A percentile compares a stretch with the other conserved stretches of the same genome.
These are phyloP conservation scores for Pisolithus orientalis DNA, from an alignment of 768 basidiomycete species.

Conservation along the genomic window DNA sequence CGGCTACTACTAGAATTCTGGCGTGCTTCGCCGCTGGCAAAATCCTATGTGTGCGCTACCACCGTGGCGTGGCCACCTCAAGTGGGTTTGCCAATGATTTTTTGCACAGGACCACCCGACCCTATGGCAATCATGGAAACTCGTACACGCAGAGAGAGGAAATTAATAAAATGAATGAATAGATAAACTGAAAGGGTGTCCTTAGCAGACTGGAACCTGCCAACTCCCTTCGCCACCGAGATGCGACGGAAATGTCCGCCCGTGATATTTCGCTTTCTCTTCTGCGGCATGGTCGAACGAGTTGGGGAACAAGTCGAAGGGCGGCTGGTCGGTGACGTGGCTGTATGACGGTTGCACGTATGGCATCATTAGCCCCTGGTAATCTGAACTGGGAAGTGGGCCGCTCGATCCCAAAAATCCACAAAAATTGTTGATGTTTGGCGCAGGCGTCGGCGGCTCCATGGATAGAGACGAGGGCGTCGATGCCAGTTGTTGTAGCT, in stretches of 20 bases:
- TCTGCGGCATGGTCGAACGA: conserved; percentile 18
- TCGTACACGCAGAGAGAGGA: conserved; percentile 9
- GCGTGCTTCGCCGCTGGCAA: not conserved
- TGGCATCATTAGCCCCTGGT: conserved; percentile 18
- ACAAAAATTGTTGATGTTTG: conserved; percentile 31
- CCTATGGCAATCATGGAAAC: not conserved
- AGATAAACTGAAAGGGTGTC: not conserved
- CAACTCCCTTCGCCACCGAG: conserved; percentile 66
- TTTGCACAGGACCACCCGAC: not conserved
- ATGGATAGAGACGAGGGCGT: conserved; percentile 36
- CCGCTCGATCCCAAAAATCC: conserved; percentile 56
- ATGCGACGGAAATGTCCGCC: conserved; percentile 59
- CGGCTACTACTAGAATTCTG: not conserved
- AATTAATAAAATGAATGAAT: conserved; percentile 1
- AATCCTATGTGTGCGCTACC: not conserved
- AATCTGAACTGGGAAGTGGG: conserved; percentile 18
- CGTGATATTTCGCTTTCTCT: conserved; percentile 38
- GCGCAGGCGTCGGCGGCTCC: conserved; percentile 28
- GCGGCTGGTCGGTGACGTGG: conserved; percentile 13
- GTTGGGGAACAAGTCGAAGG: conserved; percentile 26
- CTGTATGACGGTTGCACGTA: conserved; percentile 27
- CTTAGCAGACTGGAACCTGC: conserved; percentile 67
- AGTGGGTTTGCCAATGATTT: not conserved
- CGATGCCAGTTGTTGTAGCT: conserved; percentile 16
- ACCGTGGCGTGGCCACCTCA: not conserved